Conservation (phyloP, 164 flowering plant genomes). For the Macadamia tetraphylla region DNA sequence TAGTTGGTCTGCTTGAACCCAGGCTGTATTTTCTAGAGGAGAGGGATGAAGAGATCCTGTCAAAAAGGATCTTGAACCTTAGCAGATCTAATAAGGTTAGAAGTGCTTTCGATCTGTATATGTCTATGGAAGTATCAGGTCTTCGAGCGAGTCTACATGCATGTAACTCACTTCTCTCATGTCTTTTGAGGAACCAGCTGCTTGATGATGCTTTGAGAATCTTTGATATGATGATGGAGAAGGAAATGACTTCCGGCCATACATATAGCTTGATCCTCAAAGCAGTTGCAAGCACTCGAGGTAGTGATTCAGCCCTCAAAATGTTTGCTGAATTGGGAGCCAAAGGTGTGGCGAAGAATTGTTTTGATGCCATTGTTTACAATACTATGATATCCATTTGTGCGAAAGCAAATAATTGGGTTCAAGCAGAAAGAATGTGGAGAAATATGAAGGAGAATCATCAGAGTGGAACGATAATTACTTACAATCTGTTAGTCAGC, state of each 20-base stretch:
- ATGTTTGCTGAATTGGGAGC: constrained; percentile 50
- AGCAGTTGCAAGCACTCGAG: constrained; percentile 44
- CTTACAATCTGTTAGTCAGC: constrained; percentile 62
- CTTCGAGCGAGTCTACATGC: constrained; percentile 60
- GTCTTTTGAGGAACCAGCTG: constrained; percentile 57
- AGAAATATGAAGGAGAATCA: constrained; percentile 57
- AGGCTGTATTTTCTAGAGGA: constrained; percentile 68
- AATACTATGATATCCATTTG: constrained; percentile 78
- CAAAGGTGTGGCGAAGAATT: constrained; percentile 22
- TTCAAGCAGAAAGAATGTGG: constrained; percentile 62
- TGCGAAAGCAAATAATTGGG: constrained; percentile 53
- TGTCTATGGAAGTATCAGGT: constrained; percentile 60
- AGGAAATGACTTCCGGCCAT: constrained; percentile 50
- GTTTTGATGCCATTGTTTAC: constrained; percentile 63
- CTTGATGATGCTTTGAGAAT: constrained; percentile 46
- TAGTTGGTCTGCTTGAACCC: constrained; percentile 11
- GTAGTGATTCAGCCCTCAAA: constrained; percentile 49
- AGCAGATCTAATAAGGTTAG: constrained; percentile 63
- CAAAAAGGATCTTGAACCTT: constrained; percentile 62
- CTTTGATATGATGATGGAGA: constrained; percentile 52
- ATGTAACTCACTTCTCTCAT: constrained; percentile 72
- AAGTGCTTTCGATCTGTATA: constrained; percentile 60
- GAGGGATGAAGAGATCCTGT: constrained; percentile 53
- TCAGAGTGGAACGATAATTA: constrained; percentile 45
- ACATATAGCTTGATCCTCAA: constrained; percentile 75